These are phyloP conservation scores for Phytophthora sojae DNA, from an alignment of 352 stramenopile genomes.

Conservation along the genomic window DNA sequence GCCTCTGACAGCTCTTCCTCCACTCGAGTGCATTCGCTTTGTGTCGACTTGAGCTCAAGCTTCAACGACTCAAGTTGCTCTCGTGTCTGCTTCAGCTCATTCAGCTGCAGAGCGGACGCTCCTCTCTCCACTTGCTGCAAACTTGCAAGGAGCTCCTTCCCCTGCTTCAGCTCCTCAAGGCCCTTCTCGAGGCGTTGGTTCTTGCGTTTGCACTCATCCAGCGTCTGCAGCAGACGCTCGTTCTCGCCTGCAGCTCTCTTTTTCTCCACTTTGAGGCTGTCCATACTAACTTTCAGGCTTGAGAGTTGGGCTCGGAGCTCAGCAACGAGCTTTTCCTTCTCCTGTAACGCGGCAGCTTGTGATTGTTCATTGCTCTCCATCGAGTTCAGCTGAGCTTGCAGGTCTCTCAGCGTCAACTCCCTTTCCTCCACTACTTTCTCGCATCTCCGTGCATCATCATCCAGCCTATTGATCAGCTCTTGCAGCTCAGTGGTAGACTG, in stretches of 20 bases:
- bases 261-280: constrained; percentile 30
- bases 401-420: constrained; percentile 18
- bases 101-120: constrained; percentile 25
- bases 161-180: constrained; percentile 49
- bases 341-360: constrained; percentile 10
- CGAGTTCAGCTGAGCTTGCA: constrained; percentile 12
- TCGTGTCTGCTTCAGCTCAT: constrained; percentile 36
- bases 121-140: constrained; percentile 47
- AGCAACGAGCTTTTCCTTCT: constrained; percentile 18
- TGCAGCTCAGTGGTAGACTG: constrained; percentile 27
- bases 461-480: constrained; percentile 17
- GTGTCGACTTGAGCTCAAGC: constrained; percentile 28
- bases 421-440: constrained; percentile 15
- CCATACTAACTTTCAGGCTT: constrained; percentile 8
- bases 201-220: constrained; percentile 39
- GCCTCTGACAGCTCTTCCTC: constrained; percentile 16
- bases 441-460: constrained; percentile 17
- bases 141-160: constrained; percentile 43
- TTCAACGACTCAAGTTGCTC: constrained; percentile 32
- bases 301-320: constrained; percentile 10
- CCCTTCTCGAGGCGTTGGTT: constrained; percentile 38
- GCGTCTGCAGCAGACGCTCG: constrained; percentile 32
- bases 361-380: constrained; percentile 18
- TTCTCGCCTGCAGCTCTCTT: constrained; percentile 22
- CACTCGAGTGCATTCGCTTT: constrained; percentile 33